These are phyloP conservation scores for Podila verticillata DNA, from an alignment of 192 early-diverging fungal species.

Conservation along the genomic window DNA sequence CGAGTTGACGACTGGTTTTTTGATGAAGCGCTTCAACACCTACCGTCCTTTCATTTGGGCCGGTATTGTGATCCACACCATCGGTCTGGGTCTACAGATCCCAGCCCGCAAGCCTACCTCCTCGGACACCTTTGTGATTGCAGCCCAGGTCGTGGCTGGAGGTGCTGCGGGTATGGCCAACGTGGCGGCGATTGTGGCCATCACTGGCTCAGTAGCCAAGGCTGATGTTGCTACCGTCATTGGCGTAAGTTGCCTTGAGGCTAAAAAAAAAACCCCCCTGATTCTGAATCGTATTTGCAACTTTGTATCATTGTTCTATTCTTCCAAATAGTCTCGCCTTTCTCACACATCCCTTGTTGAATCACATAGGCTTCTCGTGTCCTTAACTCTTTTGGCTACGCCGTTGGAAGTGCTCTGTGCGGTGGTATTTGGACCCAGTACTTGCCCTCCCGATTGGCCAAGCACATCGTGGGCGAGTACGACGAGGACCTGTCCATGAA, in stretches of 20 bases:
- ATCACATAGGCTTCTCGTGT: neutral
- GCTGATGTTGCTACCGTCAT: constrained; percentile 6
- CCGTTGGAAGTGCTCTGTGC: constrained; percentile 7
- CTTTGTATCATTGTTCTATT: no score
- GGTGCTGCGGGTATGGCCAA: constrained; percentile 19
- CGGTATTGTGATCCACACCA: constrained; percentile 12
- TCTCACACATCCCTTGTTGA: neutral
- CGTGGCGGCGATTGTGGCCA: neutral
- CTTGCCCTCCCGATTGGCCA: constrained; percentile 13
- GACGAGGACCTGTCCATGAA: constrained; percentile 24
- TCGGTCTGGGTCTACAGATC: constrained; percentile 12
- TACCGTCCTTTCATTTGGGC: constrained; percentile 17
- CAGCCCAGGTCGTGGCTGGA: constrained; percentile 10
- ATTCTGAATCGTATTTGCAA: no score
- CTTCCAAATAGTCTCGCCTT: neutral
- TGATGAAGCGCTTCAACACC: constrained; percentile 10
- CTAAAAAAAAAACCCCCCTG: no score
- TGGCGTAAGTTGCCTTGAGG: constrained; percentile 5
- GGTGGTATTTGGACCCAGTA: constrained; percentile 30
- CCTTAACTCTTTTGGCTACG: constrained; percentile 11
- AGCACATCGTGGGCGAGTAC: constrained; percentile 22
- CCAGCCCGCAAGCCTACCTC: constrained; percentile 10
- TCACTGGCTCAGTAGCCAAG: constrained; percentile 14
- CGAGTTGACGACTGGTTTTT: neutral
- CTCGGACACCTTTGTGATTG: constrained; percentile 7